Evolutionary conservation across 2,329 filamentous ascomycete species (phyloP).

Genomic region (Colletotrichum abscissum): DNA sequence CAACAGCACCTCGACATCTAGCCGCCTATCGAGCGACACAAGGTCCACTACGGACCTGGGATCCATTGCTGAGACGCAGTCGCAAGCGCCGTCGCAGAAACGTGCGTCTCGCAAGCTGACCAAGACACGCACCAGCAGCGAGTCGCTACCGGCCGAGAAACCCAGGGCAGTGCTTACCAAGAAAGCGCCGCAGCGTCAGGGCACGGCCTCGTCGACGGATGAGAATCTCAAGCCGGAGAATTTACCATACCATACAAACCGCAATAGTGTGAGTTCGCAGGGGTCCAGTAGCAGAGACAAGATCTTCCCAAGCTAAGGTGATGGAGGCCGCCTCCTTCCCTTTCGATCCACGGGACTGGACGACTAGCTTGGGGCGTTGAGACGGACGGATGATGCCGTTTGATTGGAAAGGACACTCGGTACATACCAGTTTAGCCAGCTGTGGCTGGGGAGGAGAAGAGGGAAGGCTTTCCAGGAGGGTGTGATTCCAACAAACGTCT

Average conservation of each 20-base stretch:
- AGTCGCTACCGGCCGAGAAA: conserved; percentile 44
- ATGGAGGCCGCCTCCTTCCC: not conserved
- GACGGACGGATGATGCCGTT: not conserved
- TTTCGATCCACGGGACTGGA: not conserved
- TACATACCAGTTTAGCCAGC: not conserved
- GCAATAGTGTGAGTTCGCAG: conserved; percentile 32
- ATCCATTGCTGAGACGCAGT: conserved; percentile 39
- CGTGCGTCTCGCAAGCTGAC: conserved; percentile 54
- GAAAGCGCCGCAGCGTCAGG: conserved; percentile 47
- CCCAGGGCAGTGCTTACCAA: conserved; percentile 51
- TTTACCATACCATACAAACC: conserved; percentile 1
- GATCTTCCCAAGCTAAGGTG: conserved; percentile 13
- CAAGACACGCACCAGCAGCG: conserved; percentile 53
- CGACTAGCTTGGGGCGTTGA: not conserved
- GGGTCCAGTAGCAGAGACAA: conserved; percentile 26
- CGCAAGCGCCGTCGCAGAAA: conserved; percentile 42
- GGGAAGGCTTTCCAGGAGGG: not conserved
- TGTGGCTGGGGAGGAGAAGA: not conserved
- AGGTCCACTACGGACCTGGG: conserved; percentile 42
- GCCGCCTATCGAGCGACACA: conserved; percentile 48
- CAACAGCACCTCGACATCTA: conserved; percentile 38
- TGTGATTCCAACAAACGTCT: not conserved
- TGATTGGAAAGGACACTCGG: not conserved
- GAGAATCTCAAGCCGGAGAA: conserved; percentile 27
- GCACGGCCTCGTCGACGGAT: conserved; percentile 36